Percentiles rank a stretch among this genome's conserved stretches.
Conservation (phyloP, 495 filamentous ascomycete genomes). For the Hypoxylon crocopeplum region DNA sequence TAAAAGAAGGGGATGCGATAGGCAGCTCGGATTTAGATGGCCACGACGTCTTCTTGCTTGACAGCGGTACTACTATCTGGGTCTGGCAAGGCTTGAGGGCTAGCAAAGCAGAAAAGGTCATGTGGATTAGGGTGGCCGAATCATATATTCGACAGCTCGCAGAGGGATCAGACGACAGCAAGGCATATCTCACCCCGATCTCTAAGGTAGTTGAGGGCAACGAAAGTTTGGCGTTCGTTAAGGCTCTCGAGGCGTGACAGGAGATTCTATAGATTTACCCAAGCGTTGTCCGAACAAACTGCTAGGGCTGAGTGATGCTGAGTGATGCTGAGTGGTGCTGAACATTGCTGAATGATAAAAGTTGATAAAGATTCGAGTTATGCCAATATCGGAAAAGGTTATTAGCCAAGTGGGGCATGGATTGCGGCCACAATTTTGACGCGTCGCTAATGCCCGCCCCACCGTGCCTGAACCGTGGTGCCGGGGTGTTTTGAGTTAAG, state of each 20-base stretch:
- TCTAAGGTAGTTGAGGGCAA: slow-evolving; percentile 60
- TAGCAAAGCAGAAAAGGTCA: slow-evolving; percentile 59
- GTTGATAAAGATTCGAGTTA: too few relatives aligned
- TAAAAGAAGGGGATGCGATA: slow-evolving; percentile 57
- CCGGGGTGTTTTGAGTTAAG: too few relatives aligned
- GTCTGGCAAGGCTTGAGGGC: slow-evolving; percentile 66
- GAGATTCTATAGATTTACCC: too few relatives aligned
- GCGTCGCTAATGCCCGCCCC: neutral
- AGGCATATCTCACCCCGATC: slow-evolving; percentile 56
- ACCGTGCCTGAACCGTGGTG: too few relatives aligned
- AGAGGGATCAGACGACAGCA: slow-evolving; percentile 43
- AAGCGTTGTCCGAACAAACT: too few relatives aligned
- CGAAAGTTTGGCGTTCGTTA: slow-evolving; percentile 59
- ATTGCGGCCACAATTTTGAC: too few relatives aligned
- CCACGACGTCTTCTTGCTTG: slow-evolving; percentile 66
- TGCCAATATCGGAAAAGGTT: too few relatives aligned
- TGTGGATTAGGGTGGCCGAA: slow-evolving; percentile 65
- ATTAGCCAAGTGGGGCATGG: too few relatives aligned
- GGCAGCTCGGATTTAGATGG: slow-evolving; percentile 55
- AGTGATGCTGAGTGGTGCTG: too few relatives aligned
- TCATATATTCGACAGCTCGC: slow-evolving; percentile 59
- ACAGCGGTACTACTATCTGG: slow-evolving; percentile 60
- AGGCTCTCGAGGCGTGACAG: slow-evolving; percentile 33
- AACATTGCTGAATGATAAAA: too few relatives aligned
- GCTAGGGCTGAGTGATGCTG: too few relatives aligned